Percentiles rank a stretch among this genome's conserved stretches.
Evolutionary conservation across 495 filamentous ascomycete species (phyloP).

Genomic region (Neurospora sp.): DNA sequence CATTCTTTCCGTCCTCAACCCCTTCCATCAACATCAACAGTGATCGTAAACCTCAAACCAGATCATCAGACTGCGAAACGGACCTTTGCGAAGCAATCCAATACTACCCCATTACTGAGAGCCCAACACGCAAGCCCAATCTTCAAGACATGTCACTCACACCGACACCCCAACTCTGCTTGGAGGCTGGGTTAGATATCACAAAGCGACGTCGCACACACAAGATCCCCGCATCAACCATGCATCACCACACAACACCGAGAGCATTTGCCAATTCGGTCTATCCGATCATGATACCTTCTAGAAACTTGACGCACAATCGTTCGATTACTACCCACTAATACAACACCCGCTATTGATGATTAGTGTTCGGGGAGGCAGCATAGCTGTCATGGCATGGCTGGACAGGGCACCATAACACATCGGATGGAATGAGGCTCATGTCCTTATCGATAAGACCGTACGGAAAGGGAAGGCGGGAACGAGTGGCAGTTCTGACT

Average conservation of each 20-base stretch:
- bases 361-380: no score
- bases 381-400: no score
- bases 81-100: background rate
- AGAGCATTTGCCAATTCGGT: background rate
- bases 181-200: background rate
- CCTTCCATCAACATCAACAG: background rate
- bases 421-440: no score
- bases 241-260: background rate
- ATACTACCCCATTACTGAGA: accelerated
- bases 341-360: background rate
- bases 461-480: no score
- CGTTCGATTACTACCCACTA: background rate
- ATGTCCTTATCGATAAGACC: no score
- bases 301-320: background rate
- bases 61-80: background rate
- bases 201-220: background rate
- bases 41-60: background rate
- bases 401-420: no score
- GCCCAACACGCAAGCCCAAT: background rate
- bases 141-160: background rate
- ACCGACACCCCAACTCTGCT: background rate
- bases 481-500: no score
- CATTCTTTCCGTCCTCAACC: background rate
- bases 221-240: background rate
- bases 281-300: background rate